Evolutionary conservation across 352 stramenopile species (phyloP).

Genomic region (Plasmopara halstedii): DNA sequence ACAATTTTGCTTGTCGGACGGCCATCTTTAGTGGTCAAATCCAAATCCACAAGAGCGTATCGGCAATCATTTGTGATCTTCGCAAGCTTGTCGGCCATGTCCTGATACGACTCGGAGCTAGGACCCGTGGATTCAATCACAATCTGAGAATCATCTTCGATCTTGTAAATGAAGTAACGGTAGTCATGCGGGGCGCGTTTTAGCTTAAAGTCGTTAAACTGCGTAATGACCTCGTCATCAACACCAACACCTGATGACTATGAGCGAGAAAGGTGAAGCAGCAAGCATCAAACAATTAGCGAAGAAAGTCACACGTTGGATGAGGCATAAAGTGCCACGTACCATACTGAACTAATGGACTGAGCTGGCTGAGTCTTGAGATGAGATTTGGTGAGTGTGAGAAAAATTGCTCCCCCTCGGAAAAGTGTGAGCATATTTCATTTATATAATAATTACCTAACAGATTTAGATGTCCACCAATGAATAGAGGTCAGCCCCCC

Average conservation of each 20-base stretch:
- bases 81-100: conserved; percentile 79
- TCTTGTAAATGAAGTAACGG: conserved; percentile 96
- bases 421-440: neutral
- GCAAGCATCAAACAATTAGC: conserved; percentile 1
- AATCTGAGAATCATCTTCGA: conserved; percentile 90
- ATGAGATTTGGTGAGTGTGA: conserved; percentile 25
- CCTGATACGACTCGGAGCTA: conserved; percentile 74
- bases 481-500: conserved; percentile 5
- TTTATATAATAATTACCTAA: conserved; percentile 29
- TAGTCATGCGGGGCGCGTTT: conserved; percentile 88
- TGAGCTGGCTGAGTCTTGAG: conserved; percentile 11
- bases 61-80: conserved; percentile 75
- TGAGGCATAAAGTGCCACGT: neutral
- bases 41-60: conserved; percentile 86
- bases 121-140: conserved; percentile 86
- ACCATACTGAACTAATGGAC: conserved; percentile 19
- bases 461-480: conserved; percentile 16
- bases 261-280: neutral
- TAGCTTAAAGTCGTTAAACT: conserved; percentile 96
- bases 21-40: conserved; percentile 85
- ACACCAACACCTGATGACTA: conserved; percentile 92
- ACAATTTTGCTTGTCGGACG: conserved; percentile 87
- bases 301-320: neutral
- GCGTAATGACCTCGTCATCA: conserved; percentile 86
- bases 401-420: conserved; percentile 6